phyloP scores from a whole-genome alignment of 176 grass and related monocot genomes.

The Otatea glauca region DNA sequence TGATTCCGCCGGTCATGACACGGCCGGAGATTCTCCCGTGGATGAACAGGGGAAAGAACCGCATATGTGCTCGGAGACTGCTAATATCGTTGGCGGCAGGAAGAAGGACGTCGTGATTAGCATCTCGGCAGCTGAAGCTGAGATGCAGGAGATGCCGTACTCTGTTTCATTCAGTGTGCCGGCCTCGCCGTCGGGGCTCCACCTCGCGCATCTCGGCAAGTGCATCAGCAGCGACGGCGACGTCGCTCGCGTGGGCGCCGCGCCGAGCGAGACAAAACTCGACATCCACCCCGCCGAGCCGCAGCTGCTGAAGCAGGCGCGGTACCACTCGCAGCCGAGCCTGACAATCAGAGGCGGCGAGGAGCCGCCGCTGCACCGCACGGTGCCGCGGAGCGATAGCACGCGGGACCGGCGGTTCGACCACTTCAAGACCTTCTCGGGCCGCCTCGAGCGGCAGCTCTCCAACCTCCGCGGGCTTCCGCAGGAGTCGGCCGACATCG shows the following conservation, averaged over 20 bases:
- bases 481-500: constrained; percentile 29
- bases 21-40: neutral
- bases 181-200: constrained; percentile 62
- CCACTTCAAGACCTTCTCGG: constrained; percentile 83
- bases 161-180: constrained; percentile 55
- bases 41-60: neutral
- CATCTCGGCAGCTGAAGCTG: neutral
- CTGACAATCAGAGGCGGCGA: neutral
- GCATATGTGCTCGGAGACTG: neutral
- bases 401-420: constrained; percentile 62
- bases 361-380: neutral
- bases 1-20: neutral
- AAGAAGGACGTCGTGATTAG: constrained; percentile 18
- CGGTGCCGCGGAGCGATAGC: constrained; percentile 37
- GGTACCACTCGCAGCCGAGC: constrained; percentile 53
- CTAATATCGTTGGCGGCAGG: neutral
- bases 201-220: constrained; percentile 43
- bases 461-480: constrained; percentile 73
- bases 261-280: neutral
- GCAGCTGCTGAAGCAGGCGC: constrained; percentile 41
- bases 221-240: neutral
- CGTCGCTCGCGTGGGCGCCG: neutral
- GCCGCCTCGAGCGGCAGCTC: constrained; percentile 72
- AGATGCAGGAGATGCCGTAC: neutral
- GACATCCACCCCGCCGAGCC: neutral